A percentile compares a stretch with the other conserved stretches of the same genome.
These are phyloP conservation scores for Basidioascus undulatus DNA, from an alignment of 768 basidiomycete species.

Conservation along the genomic window DNA sequence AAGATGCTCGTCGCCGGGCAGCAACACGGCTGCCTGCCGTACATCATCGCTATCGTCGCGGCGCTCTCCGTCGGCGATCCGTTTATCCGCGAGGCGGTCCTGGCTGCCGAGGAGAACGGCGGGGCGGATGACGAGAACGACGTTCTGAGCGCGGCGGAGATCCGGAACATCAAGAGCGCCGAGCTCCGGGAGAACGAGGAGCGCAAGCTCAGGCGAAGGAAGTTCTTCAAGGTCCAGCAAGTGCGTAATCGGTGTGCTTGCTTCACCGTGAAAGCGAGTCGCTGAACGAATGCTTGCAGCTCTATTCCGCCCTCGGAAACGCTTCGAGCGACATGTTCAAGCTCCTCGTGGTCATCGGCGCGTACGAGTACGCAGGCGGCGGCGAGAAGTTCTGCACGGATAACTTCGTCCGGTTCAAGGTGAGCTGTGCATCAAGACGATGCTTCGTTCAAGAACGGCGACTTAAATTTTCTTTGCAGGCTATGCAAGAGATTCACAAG, in stretches of 20 bases:
- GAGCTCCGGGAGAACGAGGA: conserved; percentile 22
- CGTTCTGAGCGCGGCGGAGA: conserved; percentile 19
- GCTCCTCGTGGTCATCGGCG: conserved; percentile 77
- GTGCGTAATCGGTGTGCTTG: conserved; percentile 22
- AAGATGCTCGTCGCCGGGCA: conserved; percentile 71
- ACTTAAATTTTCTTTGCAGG: conserved; percentile 30
- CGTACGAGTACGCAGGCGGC: conserved; percentile 77
- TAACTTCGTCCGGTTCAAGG: conserved; percentile 79
- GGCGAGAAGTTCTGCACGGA: conserved; percentile 55
- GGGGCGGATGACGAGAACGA: conserved; percentile 22
- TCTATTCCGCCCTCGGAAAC: conserved; percentile 54
- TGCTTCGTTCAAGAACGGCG: neutral
- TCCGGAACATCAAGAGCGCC: conserved; percentile 19
- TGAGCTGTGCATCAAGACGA: conserved; percentile 17
- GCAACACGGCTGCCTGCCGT: conserved; percentile 77
- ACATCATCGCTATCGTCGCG: conserved; percentile 73
- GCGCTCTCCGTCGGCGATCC: conserved; percentile 86
- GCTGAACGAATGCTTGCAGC: conserved; percentile 21
- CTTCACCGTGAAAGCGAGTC: neutral
- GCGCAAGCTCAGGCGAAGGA: conserved; percentile 37
- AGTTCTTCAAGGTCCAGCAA: conserved; percentile 60
- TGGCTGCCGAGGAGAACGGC: conserved; percentile 14
- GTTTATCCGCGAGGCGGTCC: conserved; percentile 54
- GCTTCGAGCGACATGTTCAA: conserved; percentile 67
- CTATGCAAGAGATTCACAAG: conserved; percentile 98